These are phyloP conservation scores for Amaranthus cruentus DNA, from an alignment of 148 eudicot species.

Conservation along the genomic window DNA sequence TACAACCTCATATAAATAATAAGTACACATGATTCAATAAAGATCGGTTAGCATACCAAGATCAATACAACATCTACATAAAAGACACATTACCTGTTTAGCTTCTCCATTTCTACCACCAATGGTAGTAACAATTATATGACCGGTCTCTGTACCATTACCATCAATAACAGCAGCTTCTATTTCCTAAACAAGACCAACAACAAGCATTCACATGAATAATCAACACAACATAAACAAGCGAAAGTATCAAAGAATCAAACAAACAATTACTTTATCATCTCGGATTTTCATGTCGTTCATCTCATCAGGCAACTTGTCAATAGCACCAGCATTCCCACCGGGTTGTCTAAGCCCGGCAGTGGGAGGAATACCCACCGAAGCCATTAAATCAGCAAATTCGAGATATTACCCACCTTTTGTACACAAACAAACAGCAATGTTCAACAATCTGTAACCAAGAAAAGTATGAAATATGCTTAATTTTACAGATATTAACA, in stretches of 20 bases:
- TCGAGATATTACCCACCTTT: not conserved
- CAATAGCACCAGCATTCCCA: slow-evolving; percentile 34
- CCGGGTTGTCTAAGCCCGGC: slow-evolving; percentile 44
- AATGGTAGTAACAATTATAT: slow-evolving; percentile 78
- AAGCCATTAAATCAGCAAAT: slow-evolving; percentile 36
- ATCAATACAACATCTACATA: not conserved
- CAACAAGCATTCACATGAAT: not conserved
- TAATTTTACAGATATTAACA: not conserved
- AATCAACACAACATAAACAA: not conserved
- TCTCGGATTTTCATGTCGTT: slow-evolving; percentile 71
- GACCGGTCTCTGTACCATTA: slow-evolving; percentile 77
- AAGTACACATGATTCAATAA: not conserved
- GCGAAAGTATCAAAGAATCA: not conserved
- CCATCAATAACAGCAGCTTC: slow-evolving; percentile 69
- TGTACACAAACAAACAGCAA: not conserved
- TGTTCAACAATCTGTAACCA: not conserved
- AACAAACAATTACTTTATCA: slow-evolving; percentile 41
- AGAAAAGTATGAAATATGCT: not conserved
- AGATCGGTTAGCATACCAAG: not conserved
- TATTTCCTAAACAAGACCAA: slow-evolving; percentile 44
- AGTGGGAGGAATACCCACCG: slow-evolving; percentile 43
- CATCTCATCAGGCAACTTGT: slow-evolving; percentile 57
- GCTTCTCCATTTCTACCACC: slow-evolving; percentile 78
- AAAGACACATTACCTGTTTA: slow-evolving; percentile 52
- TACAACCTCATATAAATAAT: too few relatives aligned